Evolutionary conservation across 306 rosid species (phyloP).

Genomic region (Glycine soja): DNA sequence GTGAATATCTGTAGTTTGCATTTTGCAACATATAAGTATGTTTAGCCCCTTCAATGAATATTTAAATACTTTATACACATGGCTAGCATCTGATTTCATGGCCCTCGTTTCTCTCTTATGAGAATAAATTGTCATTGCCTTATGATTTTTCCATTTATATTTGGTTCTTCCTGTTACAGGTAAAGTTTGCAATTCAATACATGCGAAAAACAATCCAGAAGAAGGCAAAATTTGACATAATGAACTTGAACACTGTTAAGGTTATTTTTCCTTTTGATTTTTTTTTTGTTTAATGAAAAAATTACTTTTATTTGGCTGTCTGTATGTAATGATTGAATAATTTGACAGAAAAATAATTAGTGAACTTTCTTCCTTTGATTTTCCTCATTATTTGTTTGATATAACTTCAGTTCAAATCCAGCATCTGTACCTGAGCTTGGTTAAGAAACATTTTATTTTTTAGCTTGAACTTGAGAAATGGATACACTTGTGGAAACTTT

Average conservation of each 20-base stretch:
- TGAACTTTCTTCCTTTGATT: too few relatives aligned
- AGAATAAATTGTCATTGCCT: constrained; percentile 10
- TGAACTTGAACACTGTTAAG: constrained; percentile 83
- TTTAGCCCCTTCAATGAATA: background rate
- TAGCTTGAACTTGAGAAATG: too few relatives aligned
- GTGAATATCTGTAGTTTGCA: background rate
- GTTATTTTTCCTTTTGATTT: constrained; percentile 42
- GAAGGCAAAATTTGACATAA: constrained; percentile 96
- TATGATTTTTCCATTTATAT: constrained; percentile 5
- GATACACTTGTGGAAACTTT: too few relatives aligned
- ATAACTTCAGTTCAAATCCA: too few relatives aligned
- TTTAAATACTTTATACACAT: background rate
- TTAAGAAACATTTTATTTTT: too few relatives aligned
- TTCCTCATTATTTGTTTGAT: too few relatives aligned
- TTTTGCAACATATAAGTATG: background rate
- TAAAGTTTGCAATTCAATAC: constrained; percentile 91
- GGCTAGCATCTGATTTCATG: too few relatives aligned
- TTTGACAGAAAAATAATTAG: constrained; percentile 8
- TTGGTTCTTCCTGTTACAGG: constrained; percentile 52
- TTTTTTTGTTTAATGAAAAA: constrained; percentile 1
- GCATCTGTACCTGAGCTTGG: too few relatives aligned
- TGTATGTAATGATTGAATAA: constrained; percentile 7
- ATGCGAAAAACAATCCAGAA: constrained; percentile 90
- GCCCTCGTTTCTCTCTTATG: too few relatives aligned
- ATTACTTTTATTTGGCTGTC: background rate